These are phyloP conservation scores for Xylaria sp. DNA, from an alignment of 2,329 filamentous ascomycete species.

Conservation along the genomic window DNA sequence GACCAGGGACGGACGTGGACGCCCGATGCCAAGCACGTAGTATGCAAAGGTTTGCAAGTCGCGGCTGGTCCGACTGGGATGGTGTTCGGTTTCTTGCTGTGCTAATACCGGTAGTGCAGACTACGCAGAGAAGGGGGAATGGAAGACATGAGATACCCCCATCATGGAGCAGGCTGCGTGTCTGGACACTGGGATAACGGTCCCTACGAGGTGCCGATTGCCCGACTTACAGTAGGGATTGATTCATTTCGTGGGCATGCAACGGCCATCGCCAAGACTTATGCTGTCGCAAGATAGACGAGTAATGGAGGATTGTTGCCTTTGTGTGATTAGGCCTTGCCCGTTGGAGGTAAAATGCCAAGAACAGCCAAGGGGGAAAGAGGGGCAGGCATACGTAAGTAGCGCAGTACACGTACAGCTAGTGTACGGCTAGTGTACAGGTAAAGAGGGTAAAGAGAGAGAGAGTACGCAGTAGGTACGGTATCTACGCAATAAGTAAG, in stretches of 20 bases:
- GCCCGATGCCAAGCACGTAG: conserved; percentile 26
- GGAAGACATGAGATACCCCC: background rate
- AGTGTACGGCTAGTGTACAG: too few relatives aligned
- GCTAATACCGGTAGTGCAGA: background rate
- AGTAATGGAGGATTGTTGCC: conserved; percentile 8
- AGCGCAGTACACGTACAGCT: background rate
- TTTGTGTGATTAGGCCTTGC: background rate
- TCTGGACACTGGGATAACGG: too few relatives aligned
- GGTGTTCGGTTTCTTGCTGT: background rate
- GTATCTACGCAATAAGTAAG: too few relatives aligned
- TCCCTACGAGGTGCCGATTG: conserved; percentile 16
- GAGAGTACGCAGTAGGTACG: too few relatives aligned
- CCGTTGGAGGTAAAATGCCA: background rate
- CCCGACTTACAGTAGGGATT: background rate
- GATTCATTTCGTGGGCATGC: conserved; percentile 14
- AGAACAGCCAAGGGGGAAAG: background rate
- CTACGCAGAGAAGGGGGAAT: background rate
- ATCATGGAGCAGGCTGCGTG: too few relatives aligned
- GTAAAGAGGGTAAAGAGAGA: too few relatives aligned
- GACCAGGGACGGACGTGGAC: background rate
- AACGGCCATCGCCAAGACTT: conserved; percentile 8
- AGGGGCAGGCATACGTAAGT: background rate
- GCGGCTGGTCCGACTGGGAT: too few relatives aligned
- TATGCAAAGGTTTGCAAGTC: too few relatives aligned
- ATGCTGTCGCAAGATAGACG: conserved; percentile 17